Base-by-base conservation (phyloP, 306 rosid species). In the Elaeagnus macrophylla region DNA sequence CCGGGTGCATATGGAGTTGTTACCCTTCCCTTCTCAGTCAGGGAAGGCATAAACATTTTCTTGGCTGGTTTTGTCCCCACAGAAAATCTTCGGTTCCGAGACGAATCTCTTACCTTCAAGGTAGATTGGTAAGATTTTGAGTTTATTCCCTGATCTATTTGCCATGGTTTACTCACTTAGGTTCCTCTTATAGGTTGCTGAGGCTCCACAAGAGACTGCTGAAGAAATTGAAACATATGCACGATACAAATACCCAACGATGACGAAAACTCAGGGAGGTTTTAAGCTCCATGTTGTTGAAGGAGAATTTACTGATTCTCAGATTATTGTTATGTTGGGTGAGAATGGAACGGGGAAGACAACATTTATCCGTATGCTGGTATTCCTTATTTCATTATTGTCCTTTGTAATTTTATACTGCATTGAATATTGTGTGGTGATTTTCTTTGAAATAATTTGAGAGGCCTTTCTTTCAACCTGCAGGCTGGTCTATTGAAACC, bases 1-100 rank as follows among this genome's bases (percentile, higher is more conserved):
- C 99, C 99, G 46, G 96, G 99, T 75, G 96, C 95, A 41, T 93
- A 87, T 75, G 99, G 99, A 67, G 99, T 93, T 61, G 99, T 93
- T 43, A 93, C 99, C 51, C 94, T 93, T 67, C 99, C 99, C 48
- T 93, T 93, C 85, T 93, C 99, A 13, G 99, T 93, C 60, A 73
- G 99, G 81, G 99, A 93, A 77, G 99, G 99, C 69, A 93, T 93
- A 63, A 93, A 93, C 68, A 87, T 93, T 74, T 93, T 93, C 80
- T 87, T 93, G 82, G 79, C 96, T 46, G 99, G 99, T 39, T 93
- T 84, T 73, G 96, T 93, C 75, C 99, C 99, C 39, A 93, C 99
- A 13, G 99, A 93, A 75, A 93, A 93, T 74, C 81, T 87, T 62
- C 84, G 96, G 60, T 93, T 93, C 70, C 84, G 99, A 39, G 96